These are phyloP conservation scores for Penicillium nucicola DNA, from an alignment of 495 filamentous ascomycete genomes.

Conservation along the genomic window DNA sequence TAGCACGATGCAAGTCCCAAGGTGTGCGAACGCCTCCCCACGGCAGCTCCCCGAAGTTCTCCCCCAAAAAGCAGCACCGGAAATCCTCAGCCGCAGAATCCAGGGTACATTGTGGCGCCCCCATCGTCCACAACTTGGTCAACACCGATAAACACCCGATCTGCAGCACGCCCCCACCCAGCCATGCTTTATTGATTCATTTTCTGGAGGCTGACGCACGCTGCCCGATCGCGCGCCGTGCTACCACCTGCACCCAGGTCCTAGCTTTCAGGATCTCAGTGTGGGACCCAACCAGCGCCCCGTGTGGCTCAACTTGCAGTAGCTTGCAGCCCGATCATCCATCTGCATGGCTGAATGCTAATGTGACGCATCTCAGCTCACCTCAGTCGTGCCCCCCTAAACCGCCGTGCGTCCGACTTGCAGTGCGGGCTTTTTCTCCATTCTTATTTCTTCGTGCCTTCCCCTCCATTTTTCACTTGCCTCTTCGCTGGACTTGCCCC, in stretches of 20 bases:
- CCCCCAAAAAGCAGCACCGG: too few species aligned
- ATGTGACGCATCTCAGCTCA: conserved; percentile 28
- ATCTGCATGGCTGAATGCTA: conserved; percentile 24
- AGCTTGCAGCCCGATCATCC: conserved; percentile 6
- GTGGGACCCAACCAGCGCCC: conserved; percentile 1
- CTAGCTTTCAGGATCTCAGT: background rate
- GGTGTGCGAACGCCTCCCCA: too few species aligned
- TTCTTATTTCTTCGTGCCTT: background rate
- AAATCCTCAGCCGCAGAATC: conserved; percentile 5
- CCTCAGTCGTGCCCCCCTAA: background rate
- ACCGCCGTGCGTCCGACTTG: background rate
- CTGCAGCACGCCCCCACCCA: background rate
- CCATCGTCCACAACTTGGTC: conserved; percentile 1
- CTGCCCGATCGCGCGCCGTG: background rate
- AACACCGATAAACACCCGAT: background rate
- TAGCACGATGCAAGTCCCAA: background rate
- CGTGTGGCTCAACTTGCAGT: background rate
- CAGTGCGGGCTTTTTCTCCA: background rate
- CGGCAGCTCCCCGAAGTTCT: too few species aligned
- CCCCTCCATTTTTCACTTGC: too few species aligned
- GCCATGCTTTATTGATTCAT: background rate
- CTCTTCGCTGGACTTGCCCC: background rate
- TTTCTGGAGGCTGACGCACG: background rate
- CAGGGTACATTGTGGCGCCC: conserved; percentile 18
- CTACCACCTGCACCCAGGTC: background rate